Base-by-base conservation (phyloP, 495 filamentous ascomycete genomes). In the Aspergillus indologenus region DNA sequence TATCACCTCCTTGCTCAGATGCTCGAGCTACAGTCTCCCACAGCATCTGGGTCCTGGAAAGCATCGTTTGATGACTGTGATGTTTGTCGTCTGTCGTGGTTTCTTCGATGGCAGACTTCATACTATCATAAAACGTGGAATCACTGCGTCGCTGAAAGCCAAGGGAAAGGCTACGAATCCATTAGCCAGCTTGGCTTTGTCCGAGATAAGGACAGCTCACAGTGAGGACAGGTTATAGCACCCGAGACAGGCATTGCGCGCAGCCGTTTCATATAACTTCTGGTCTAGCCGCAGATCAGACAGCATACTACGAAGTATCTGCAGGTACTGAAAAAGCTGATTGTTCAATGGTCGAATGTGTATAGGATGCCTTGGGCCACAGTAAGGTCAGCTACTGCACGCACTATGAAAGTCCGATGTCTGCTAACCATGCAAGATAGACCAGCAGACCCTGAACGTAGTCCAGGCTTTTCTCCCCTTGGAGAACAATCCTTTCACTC, bases 391-490 rank as follows among this genome's bases (percentile, higher is more conserved):
- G 15, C 23, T 14, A n/a, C n/a, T n/a, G n/a, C n/a, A n/a, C n/a
- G n/a, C n/a, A n/a, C n/a, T n/a, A n/a, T n/a, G n/a, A n/a, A n/a
- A 22, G 7, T 7, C 15, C 15, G 46, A 18, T 5, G 22, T 23
- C 20, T 1, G 24, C 21, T 22, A 24, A 50, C 47, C 47, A 50
- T 26, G 47, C 47, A 15, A 50, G 11, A 50, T 50, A 50, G n/a
- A 50, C 22, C 8, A 50, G 47, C 12, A 50, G 7, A 26, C 47
- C 47, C 26, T 50, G 47, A 11, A 50, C 47, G n/a, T 50, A 50
- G 22, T 50, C 47, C 21, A 50, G 12, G 22, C 47, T 50, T 21
- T 50, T 50, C 26, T 50, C 47, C 22, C 47, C 47, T 9, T 50
- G 21, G 20, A 50, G 26, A 26, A 50, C 22, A 14, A 50, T 50